phyloP scores from a whole-genome alignment of 75 land plant species.

The Ceratopteris richardii region DNA sequence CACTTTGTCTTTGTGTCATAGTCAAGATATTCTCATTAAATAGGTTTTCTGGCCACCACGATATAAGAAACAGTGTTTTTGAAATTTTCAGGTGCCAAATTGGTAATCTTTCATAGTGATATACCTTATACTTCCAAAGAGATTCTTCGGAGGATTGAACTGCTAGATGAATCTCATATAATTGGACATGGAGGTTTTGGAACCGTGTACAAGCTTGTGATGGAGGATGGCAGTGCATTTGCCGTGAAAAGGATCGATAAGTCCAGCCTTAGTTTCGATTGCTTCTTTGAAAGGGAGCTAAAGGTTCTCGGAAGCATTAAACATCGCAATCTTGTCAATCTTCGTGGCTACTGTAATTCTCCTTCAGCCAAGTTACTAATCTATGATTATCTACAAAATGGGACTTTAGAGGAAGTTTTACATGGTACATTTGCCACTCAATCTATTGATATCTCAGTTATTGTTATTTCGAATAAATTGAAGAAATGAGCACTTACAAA shows the following conservation, averaged over 20 bases:
- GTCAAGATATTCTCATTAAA: too few species aligned
- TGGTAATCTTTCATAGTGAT: conserved; percentile 82
- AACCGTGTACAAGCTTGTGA: conserved; percentile 84
- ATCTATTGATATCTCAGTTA: background rate
- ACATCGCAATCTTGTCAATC: conserved; percentile 88
- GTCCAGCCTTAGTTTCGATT: conserved; percentile 46
- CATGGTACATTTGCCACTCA: too few species aligned
- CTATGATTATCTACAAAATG: conserved; percentile 71
- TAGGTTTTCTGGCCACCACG: too few species aligned
- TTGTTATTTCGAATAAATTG: background rate
- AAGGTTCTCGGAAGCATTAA: conserved; percentile 84
- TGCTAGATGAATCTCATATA: conserved; percentile 72
- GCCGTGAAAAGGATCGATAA: conserved; percentile 82
- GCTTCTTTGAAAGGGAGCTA: conserved; percentile 77
- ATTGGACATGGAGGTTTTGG: conserved; percentile 95
- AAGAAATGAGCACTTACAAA: too few species aligned
- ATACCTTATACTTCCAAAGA: conserved; percentile 74
- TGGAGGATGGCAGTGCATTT: conserved; percentile 79
- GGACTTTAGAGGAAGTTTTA: conserved; percentile 66
- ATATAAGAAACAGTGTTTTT: too few species aligned
- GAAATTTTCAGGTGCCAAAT: conserved; percentile 54
- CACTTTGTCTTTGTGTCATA: too few species aligned
- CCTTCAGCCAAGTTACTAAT: conserved; percentile 77
- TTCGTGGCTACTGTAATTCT: conserved; percentile 74
- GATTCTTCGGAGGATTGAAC: conserved; percentile 61